These are phyloP conservation scores for Plasmodium chabaudi DNA, from an alignment of 169 alveolate species.

Conservation along the genomic window DNA sequence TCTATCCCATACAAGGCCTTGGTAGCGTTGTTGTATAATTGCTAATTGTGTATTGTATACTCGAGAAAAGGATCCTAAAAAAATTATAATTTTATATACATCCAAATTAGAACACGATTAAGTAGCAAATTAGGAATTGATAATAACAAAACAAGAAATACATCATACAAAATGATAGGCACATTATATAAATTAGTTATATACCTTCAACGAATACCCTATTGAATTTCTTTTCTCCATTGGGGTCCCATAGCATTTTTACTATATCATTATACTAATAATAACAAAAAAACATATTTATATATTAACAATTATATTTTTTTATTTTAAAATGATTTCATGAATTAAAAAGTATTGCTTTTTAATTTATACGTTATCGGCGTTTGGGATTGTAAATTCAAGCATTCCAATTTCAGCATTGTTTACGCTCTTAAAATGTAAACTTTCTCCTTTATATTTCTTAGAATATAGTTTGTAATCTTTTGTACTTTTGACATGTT, in stretches of 20 bases:
- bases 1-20: slow-evolving; percentile 42
- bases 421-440: slow-evolving; percentile 48
- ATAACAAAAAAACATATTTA: slow-evolving; percentile 1
- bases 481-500: slow-evolving; percentile 2
- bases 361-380: slow-evolving; percentile 26
- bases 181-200: neutral
- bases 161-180: neutral
- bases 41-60: slow-evolving; percentile 28
- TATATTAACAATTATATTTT: slow-evolving; percentile 3
- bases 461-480: slow-evolving; percentile 25
- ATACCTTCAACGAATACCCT: slow-evolving; percentile 54
- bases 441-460: slow-evolving; percentile 4
- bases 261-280: slow-evolving; percentile 39
- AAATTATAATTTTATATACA: neutral
- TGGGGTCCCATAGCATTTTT: slow-evolving; percentile 46
- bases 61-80: slow-evolving; percentile 24
- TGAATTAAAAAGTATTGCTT: neutral
- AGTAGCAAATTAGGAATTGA: neutral
- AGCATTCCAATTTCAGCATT: slow-evolving; percentile 59
- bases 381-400: slow-evolving; percentile 10
- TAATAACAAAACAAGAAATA: neutral
- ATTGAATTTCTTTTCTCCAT: slow-evolving; percentile 51
- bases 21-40: slow-evolving; percentile 44
- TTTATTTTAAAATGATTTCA: neutral
- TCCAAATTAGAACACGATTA: neutral